Percentiles rank a stretch among this genome's conserved stretches.
These are phyloP conservation scores for Scheffersomyces lignosus DNA, from an alignment of 805 yeast genomes.

Conservation along the genomic window DNA sequence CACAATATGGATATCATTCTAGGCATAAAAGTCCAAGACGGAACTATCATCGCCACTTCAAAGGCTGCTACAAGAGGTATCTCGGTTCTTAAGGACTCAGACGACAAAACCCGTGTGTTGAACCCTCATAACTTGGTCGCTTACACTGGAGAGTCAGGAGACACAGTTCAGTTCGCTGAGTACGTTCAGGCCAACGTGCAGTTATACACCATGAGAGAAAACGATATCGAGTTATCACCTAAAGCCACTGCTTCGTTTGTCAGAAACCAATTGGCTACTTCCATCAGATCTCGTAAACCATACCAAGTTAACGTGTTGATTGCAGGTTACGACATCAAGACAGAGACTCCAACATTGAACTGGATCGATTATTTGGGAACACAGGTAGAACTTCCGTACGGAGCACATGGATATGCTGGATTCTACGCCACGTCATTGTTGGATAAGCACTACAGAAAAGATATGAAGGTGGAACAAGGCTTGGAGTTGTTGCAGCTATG, in stretches of 20 bases:
- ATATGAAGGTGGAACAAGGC: conserved; percentile 77
- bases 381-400: conserved; percentile 86
- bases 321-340: conserved; percentile 74
- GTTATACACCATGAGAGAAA: conserved; percentile 82
- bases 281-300: conserved; percentile 87
- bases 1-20: conserved; percentile 79
- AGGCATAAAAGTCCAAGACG: conserved; percentile 80
- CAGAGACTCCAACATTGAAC: conserved; percentile 63
- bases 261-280: conserved; percentile 82
- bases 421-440: conserved; percentile 87
- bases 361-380: conserved; percentile 96
- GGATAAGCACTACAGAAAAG: conserved; percentile 85
- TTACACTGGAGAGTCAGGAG: conserved; percentile 94
- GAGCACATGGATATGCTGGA: conserved; percentile 98
- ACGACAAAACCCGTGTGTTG: conserved; percentile 75
- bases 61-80: conserved; percentile 92
- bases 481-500: conserved; percentile 70
- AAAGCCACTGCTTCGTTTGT: conserved; percentile 86
- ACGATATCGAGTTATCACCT: conserved; percentile 72
- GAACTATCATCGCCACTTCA: conserved; percentile 89
- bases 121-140: conserved; percentile 82
- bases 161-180: conserved; percentile 93
- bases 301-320: conserved; percentile 90
- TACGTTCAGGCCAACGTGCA: conserved; percentile 91
- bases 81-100: conserved; percentile 72